Conservation (phyloP, 345 rosid genomes). For the Adansonia digitata region DNA sequence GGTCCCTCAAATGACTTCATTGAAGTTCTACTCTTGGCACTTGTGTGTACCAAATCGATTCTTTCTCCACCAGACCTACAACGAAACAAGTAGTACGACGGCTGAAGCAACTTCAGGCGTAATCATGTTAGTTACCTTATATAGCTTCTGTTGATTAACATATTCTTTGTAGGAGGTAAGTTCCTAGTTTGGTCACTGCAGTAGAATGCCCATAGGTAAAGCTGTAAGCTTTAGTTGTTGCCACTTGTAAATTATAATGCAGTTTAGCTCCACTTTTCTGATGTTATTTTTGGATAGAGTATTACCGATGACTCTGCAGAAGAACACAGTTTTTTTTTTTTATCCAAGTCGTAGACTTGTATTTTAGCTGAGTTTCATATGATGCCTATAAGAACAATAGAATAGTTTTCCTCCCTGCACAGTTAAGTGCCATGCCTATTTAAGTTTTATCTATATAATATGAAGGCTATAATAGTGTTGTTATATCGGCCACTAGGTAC, state of each 20-base stretch:
- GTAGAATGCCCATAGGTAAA: slow-evolving; percentile 24
- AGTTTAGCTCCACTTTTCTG: slow-evolving; percentile 25
- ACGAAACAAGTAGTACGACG: slow-evolving; percentile 51
- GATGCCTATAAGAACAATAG: slow-evolving; percentile 21
- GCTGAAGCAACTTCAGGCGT: slow-evolving; percentile 50
- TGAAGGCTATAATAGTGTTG: no score
- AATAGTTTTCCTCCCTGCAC: not conserved
- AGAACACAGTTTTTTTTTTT: slow-evolving; percentile 39
- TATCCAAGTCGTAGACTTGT: no score
- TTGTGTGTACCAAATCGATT: slow-evolving; percentile 52
- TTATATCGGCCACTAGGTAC: no score
- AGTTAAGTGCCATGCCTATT: no score
- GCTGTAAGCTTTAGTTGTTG: slow-evolving; percentile 27
- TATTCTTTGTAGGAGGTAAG: slow-evolving; percentile 10
- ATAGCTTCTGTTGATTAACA: slow-evolving; percentile 10
- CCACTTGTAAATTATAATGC: slow-evolving; percentile 43
- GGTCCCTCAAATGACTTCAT: slow-evolving; percentile 59
- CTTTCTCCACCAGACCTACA: slow-evolving; percentile 54
- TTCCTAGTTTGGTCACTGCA: not conserved
- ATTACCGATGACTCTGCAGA: slow-evolving; percentile 33
- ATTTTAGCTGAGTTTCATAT: slow-evolving; percentile 4
- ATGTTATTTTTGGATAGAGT: slow-evolving; percentile 19
- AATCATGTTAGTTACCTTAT: slow-evolving; percentile 27
- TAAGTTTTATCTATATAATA: no score
- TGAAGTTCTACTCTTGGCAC: slow-evolving; percentile 55